Evolutionary conservation across 495 filamentous ascomycete species (phyloP).

Genomic region (Viridothelium virens): DNA sequence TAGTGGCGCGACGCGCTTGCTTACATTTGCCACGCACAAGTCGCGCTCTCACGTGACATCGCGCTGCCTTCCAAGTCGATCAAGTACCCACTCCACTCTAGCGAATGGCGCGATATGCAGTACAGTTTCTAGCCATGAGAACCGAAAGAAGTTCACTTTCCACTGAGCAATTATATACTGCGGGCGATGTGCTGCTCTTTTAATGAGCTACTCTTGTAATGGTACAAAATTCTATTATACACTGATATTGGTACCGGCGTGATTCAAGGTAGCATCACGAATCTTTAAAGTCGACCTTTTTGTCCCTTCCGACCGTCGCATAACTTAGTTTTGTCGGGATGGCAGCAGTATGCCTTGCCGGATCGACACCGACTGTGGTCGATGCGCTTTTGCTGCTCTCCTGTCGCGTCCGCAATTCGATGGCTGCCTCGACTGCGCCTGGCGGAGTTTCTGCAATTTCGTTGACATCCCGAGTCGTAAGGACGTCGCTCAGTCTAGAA

Average conservation of each 20-base stretch:
- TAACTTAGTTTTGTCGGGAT: not conserved
- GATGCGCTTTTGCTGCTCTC: not conserved
- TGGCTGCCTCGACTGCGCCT: slow-evolving; percentile 45
- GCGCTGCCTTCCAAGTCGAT: too few species aligned
- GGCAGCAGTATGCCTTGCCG: not conserved
- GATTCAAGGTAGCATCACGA: not conserved
- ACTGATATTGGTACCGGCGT: not conserved
- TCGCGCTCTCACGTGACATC: not conserved
- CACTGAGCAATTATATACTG: not conserved
- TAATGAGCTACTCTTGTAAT: not conserved
- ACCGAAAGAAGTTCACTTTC: too few species aligned
- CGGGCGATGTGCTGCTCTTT: not conserved
- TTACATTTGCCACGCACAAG: not conserved
- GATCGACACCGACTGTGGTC: not conserved
- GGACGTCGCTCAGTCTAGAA: slow-evolving; percentile 62
- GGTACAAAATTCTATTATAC: slow-evolving; percentile 2
- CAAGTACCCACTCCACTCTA: too few species aligned
- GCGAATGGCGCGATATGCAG: too few species aligned
- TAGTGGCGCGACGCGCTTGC: not conserved
- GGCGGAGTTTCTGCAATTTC: slow-evolving; percentile 71
- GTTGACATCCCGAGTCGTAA: slow-evolving; percentile 68
- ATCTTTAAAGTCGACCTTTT: not conserved
- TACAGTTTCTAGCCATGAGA: too few species aligned
- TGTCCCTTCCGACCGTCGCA: not conserved
- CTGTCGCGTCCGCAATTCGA: slow-evolving; percentile 32